These are phyloP conservation scores for Fusarium nelsonii DNA, from an alignment of 2,329 filamentous ascomycete genomes.

Conservation along the genomic window DNA sequence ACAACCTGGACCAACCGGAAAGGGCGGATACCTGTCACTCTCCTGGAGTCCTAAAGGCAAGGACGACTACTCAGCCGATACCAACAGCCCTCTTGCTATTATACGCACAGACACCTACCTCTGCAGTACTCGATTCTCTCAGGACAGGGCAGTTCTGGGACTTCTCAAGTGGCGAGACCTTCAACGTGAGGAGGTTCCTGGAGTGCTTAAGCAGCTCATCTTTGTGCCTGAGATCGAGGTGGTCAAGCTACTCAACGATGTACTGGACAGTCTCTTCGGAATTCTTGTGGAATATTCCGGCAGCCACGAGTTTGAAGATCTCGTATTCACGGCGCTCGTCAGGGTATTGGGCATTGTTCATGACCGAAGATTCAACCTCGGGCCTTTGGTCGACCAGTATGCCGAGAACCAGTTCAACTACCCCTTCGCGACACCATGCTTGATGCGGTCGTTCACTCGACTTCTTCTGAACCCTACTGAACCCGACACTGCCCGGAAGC, in stretches of 20 bases:
- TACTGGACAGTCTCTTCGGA: constrained; percentile 91
- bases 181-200: constrained; percentile 76
- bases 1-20: constrained; percentile 72
- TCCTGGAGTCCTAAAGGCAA: constrained; percentile 80
- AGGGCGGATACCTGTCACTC: constrained; percentile 86
- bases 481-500: constrained; percentile 82
- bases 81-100: constrained; percentile 84
- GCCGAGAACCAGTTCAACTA: constrained; percentile 91
- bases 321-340: constrained; percentile 91
- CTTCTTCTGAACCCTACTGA: constrained; percentile 87
- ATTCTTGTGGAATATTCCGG: constrained; percentile 92
- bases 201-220: constrained; percentile 82
- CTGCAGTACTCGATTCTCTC: constrained; percentile 94
- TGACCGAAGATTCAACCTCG: constrained; percentile 91
- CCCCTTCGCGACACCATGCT: constrained; percentile 88
- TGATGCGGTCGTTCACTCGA: constrained; percentile 87
- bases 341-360: constrained; percentile 93
- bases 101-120: constrained; percentile 85
- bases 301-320: constrained; percentile 90
- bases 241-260: constrained; percentile 90
- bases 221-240: constrained; percentile 98
- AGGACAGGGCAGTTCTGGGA: constrained; percentile 87
- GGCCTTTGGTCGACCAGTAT: constrained; percentile 91
- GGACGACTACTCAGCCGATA: constrained; percentile 76
- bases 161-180: constrained; percentile 88